Evolutionary conservation across 2,329 filamentous ascomycete species (phyloP), one percentile per base, ranked within the genome.

Genomic region (Lecanicillium sp.): DNA sequence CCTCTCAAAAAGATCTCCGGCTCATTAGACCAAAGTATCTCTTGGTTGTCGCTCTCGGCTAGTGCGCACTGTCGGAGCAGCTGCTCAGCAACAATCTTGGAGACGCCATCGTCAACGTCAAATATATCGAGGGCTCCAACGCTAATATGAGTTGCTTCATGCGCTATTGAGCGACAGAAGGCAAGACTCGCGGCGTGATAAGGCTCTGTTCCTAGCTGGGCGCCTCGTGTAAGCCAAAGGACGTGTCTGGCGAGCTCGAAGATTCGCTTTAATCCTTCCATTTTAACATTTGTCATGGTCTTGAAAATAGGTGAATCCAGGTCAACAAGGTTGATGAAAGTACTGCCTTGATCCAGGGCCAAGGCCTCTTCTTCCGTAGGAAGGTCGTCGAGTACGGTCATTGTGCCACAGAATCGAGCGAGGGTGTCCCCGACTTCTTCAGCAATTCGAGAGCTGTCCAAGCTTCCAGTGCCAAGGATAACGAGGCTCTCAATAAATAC

Each of bases 181-280:
- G 22, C 35, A 9, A 37, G 13, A 13, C 22, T 29, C 25, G 29
- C 22, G 17, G 28, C 29, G 35, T 20, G 22, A 37, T 28, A 14
- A 14, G 35, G 17, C 27, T 14, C 33, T 35, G n/a, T 27, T 17
- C 33, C 33, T 9, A 20, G 27, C 13, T 12, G 8, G 11, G 33
- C 33, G 13, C 33, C 33, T 14, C 18, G 27, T 4, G 19, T 35
- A 17, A 35, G 18, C 33, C 33, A 35, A 14, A 35, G 33, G 14
- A 35, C 33, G 17, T 11, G 12, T 14, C 33, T 35, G 33, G 33
- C 33, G 19, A 22, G 22, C 5, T 20, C n/a, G 33, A 31, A 31
- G 29, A 31, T 12, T 7, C 11, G 13, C 29, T 31, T 12, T 15
- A 31, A n/a, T 12, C 11, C 29, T 15, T 31, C 29, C 11, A 31